phyloP scores from a whole-genome alignment of 495 filamentous ascomycete genomes.

The Penicillium flavigenum region DNA sequence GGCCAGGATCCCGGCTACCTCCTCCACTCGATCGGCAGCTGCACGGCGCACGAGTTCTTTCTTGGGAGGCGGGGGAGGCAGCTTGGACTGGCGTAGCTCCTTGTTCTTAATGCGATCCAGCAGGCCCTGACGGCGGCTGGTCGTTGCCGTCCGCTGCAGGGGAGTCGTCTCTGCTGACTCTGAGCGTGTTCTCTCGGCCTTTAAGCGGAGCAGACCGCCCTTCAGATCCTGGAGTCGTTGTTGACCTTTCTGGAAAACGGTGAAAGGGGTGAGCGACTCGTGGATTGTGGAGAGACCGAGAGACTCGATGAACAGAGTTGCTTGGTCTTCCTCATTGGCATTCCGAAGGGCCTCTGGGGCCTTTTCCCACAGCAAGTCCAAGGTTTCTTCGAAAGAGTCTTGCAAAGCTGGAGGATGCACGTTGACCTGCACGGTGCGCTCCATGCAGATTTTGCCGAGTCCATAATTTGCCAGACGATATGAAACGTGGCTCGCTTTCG shows the following conservation, averaged over 20 bases:
- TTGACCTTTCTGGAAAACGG: slow-evolving; percentile 45
- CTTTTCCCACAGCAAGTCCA: slow-evolving; percentile 44
- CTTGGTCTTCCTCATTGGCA: slow-evolving; percentile 27
- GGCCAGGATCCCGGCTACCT: slow-evolving; percentile 42
- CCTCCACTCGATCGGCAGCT: slow-evolving; percentile 42
- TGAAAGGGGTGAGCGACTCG: slow-evolving; percentile 45
- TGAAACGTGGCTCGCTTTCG: slow-evolving; percentile 21
- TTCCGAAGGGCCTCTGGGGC: slow-evolving; percentile 31
- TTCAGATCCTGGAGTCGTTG: slow-evolving; percentile 48
- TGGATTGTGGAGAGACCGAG: slow-evolving; percentile 39
- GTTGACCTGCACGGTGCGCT: slow-evolving; percentile 24
- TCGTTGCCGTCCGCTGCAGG: slow-evolving; percentile 32
- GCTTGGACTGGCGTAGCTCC: slow-evolving; percentile 43
- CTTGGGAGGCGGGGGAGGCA: slow-evolving; percentile 46
- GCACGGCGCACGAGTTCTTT: slow-evolving; percentile 39
- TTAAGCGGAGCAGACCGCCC: slow-evolving; percentile 44
- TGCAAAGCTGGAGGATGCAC: slow-evolving; percentile 34
- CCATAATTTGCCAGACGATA: slow-evolving; percentile 48
- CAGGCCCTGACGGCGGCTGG: slow-evolving; percentile 40
- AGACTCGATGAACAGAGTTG: slow-evolving; percentile 28
- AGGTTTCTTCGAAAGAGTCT: slow-evolving; percentile 38
- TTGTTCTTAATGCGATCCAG: slow-evolving; percentile 49
- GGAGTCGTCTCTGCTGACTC: slow-evolving; percentile 17
- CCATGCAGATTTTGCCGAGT: slow-evolving; percentile 41
- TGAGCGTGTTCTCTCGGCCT: slow-evolving; percentile 35